Conservation (phyloP, 139 green algal genomes). For the Pycnococcus provasolii region DNA sequence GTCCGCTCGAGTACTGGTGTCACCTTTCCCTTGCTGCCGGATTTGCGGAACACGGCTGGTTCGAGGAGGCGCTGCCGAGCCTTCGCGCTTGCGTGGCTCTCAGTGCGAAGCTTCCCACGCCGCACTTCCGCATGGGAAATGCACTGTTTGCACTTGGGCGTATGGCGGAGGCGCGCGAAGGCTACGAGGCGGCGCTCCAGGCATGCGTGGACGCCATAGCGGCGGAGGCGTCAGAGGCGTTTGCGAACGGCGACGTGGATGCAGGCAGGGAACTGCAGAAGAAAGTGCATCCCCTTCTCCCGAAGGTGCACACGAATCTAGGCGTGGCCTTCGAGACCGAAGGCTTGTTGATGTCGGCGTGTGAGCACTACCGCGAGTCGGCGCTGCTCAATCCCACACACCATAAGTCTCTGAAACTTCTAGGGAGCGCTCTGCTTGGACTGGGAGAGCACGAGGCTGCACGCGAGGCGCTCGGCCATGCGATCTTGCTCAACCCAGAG, state of each 20-base stretch:
- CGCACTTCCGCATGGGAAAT: conserved; percentile 51
- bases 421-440: conserved; percentile 46
- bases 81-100: not conserved
- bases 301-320: conserved; percentile 53
- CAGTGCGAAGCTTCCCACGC: conserved; percentile 32
- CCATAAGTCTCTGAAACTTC: conserved; percentile 46
- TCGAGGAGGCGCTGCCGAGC: too few relatives aligned
- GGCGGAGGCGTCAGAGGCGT: too few relatives aligned
- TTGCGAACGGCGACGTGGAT: conserved; percentile 3
- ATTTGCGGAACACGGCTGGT: too few relatives aligned
- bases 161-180: conserved; percentile 21
- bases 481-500: conserved; percentile 40
- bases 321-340: conserved; percentile 52
- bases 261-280: not conserved
- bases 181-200: conserved; percentile 25
- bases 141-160: conserved; percentile 39
- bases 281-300: too few relatives aligned
- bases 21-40: too few relatives aligned
- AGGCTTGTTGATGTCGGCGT: conserved; percentile 44
- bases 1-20: too few relatives aligned
- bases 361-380: conserved; percentile 48
- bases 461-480: conserved; percentile 36
- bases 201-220: not conserved
- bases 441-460: conserved; percentile 45
- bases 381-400: conserved; percentile 40